Evolutionary conservation across 2,329 filamentous ascomycete genomes (phyloP).

Genomic region (Pseudocercospora fuligena): DNA sequence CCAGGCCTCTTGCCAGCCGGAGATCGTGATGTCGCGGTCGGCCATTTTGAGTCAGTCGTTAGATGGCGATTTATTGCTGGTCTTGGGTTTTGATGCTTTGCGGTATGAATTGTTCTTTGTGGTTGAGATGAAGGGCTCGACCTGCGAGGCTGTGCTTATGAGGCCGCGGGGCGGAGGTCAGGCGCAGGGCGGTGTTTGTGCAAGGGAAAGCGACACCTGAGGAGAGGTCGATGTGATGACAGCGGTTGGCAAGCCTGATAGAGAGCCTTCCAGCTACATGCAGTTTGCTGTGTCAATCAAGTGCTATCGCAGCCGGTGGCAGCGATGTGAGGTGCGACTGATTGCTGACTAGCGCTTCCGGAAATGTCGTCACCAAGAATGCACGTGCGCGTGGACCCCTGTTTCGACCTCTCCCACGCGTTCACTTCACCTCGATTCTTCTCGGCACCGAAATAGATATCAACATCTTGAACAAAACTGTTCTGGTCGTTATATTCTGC

Average conservation of each 20-base stretch:
- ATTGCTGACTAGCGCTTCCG: not conserved
- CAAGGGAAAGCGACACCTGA: not conserved
- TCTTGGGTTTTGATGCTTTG: not conserved
- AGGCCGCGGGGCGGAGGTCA: not conserved
- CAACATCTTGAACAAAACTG: not conserved
- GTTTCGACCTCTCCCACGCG: not conserved
- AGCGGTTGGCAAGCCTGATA: not conserved
- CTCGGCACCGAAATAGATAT: not conserved
- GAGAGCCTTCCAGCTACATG: not conserved
- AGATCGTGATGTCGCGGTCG: not conserved
- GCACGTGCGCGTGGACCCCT: not conserved
- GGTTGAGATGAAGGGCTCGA: not conserved
- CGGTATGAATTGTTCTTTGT: not conserved
- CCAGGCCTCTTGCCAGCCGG: conserved; percentile 8
- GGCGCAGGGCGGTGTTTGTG: not conserved
- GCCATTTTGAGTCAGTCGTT: not conserved
- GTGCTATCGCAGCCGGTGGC: not conserved
- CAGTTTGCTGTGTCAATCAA: not conserved
- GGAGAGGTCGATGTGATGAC: not conserved
- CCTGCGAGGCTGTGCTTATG: conserved; percentile 3
- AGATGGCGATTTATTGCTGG: not conserved
- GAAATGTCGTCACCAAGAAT: not conserved
- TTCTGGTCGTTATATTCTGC: not conserved
- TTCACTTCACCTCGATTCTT: not conserved
- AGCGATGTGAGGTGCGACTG: not conserved